Percentiles rank a stretch among this genome's conserved stretches.
phyloP scores from a whole-genome alignment of 768 basidiomycete species.

The Collybia nuda region DNA sequence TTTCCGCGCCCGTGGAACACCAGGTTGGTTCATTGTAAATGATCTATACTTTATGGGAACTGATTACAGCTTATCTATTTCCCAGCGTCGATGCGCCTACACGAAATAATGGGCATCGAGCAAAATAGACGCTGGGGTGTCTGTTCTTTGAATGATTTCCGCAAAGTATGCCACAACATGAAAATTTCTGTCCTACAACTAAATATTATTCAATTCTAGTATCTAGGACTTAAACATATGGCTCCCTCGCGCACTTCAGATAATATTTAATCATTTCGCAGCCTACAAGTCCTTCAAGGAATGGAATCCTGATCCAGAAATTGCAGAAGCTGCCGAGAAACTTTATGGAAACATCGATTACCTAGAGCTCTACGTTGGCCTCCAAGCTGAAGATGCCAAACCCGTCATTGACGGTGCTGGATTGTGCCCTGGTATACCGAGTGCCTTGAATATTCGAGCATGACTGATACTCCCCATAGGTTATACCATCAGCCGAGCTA shows the following conservation, averaged over 20 bases:
- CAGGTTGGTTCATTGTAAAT: constrained; percentile 30
- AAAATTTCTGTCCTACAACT: neutral
- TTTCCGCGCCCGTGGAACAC: constrained; percentile 78
- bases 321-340: constrained; percentile 72
- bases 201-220: constrained; percentile 33
- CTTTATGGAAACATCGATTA: constrained; percentile 76
- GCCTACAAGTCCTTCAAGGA: constrained; percentile 72
- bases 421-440: constrained; percentile 68
- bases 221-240: constrained; percentile 75
- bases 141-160: constrained; percentile 83
- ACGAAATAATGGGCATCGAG: constrained; percentile 86
- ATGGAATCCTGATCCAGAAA: constrained; percentile 75
- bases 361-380: constrained; percentile 79
- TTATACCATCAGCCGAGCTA: constrained; percentile 83
- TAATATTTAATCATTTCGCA: constrained; percentile 20
- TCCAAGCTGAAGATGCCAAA: constrained; percentile 79
- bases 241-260: neutral
- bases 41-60: neutral
- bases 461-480: constrained; percentile 31
- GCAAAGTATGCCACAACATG: constrained; percentile 42
- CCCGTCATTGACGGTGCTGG: constrained; percentile 77
- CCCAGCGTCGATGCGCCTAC: constrained; percentile 63
- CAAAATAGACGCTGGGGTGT: constrained; percentile 77
- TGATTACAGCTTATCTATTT: neutral
- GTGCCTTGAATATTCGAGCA: neutral